Evolutionary conservation across 805 yeast species (phyloP).

Genomic region (Brettanomyces bruxellensis): DNA sequence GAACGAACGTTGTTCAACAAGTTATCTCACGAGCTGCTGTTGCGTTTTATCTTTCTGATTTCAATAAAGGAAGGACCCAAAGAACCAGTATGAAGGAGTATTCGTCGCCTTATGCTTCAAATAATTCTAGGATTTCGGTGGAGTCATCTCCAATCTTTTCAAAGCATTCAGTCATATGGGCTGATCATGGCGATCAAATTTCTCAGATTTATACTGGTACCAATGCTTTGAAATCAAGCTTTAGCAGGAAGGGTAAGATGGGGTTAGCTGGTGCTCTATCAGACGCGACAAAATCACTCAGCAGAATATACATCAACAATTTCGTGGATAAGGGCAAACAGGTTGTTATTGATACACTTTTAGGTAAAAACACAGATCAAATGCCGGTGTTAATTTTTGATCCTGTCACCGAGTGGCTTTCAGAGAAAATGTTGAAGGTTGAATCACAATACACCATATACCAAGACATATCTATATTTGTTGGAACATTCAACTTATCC

Average conservation of each 20-base stretch:
- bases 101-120: not conserved
- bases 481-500: slow-evolving; percentile 84
- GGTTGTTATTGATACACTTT: slow-evolving; percentile 73
- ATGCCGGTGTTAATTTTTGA: slow-evolving; percentile 68
- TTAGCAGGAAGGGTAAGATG: slow-evolving; percentile 93
- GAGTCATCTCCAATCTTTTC: slow-evolving; percentile 43
- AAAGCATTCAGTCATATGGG: slow-evolving; percentile 90
- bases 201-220: slow-evolving; percentile 97
- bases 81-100: slow-evolving; percentile 6
- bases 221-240: slow-evolving; percentile 91
- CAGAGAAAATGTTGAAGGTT: slow-evolving; percentile 43
- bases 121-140: slow-evolving; percentile 13
- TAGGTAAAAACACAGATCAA: slow-evolving; percentile 76
- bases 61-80: slow-evolving; percentile 12
- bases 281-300: slow-evolving; percentile 92
- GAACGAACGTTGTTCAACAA: slow-evolving; percentile 87
- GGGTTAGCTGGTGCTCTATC: slow-evolving; percentile 94
- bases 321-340: slow-evolving; percentile 91
- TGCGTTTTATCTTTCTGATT: slow-evolving; percentile 38
- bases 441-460: slow-evolving; percentile 50
- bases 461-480: slow-evolving; percentile 53
- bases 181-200: slow-evolving; percentile 95
- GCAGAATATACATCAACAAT: slow-evolving; percentile 91
- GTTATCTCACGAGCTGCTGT: slow-evolving; percentile 69
- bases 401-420: slow-evolving; percentile 82